Conservation (phyloP, 1,284 basidiomycete genomes). For the Fomes fomentarius region DNA sequence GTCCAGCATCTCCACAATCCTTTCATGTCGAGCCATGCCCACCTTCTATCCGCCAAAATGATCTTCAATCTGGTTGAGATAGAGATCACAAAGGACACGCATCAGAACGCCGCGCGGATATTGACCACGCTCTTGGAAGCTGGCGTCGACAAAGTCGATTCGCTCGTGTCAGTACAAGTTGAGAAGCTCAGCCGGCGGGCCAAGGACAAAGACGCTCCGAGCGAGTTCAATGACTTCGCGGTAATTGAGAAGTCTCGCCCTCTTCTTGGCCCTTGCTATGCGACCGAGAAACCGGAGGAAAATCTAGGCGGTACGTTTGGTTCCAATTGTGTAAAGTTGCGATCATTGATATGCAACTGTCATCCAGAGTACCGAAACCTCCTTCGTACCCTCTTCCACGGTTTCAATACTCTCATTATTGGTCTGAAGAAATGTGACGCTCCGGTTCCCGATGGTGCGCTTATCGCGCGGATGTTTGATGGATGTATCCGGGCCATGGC, state of each 20-base stretch:
- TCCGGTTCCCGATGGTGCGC: constrained; percentile 82
- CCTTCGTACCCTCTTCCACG: constrained; percentile 89
- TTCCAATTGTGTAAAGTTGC: neutral
- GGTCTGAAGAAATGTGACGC: constrained; percentile 83
- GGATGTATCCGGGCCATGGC: constrained; percentile 86
- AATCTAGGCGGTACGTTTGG: constrained; percentile 63
- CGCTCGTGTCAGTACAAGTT: constrained; percentile 72
- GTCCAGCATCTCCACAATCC: constrained; percentile 91
- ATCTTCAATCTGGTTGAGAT: constrained; percentile 90
- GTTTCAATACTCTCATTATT: constrained; percentile 83
- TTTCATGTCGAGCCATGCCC: constrained; percentile 79
- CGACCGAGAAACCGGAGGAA: constrained; percentile 78
- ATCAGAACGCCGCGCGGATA: constrained; percentile 67
- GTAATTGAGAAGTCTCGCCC: constrained; percentile 83
- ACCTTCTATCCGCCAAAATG: constrained; percentile 93
- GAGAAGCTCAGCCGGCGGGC: constrained; percentile 55
- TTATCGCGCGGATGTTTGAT: constrained; percentile 88
- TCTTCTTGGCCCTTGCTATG: constrained; percentile 72
- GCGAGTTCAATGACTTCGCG: constrained; percentile 47
- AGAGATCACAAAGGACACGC: constrained; percentile 75
- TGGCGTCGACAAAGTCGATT: constrained; percentile 86
- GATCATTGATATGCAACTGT: neutral
- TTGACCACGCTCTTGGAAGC: constrained; percentile 82
- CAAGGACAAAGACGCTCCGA: constrained; percentile 50
- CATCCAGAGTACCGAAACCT: constrained; percentile 80